These are phyloP conservation scores for Darksidea phi DNA, from an alignment of 495 filamentous ascomycete species.

Conservation along the genomic window DNA sequence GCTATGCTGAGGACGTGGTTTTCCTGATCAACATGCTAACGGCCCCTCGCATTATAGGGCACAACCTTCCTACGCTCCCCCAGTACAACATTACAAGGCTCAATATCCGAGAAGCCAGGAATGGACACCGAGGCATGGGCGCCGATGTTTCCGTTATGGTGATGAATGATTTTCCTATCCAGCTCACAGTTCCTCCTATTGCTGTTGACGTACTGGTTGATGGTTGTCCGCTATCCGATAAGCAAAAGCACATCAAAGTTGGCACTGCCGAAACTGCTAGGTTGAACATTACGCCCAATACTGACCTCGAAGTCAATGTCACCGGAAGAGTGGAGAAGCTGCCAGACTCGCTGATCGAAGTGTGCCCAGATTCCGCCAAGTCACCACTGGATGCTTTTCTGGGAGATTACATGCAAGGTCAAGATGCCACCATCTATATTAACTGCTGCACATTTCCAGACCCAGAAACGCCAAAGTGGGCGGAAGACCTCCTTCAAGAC, in stretches of 20 bases:
- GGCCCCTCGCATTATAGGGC: constrained; percentile 42
- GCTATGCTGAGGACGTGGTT: background rate
- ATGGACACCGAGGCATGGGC: constrained; percentile 57
- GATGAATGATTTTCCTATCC: constrained; percentile 70
- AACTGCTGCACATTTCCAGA: constrained; percentile 69
- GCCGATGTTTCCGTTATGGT: constrained; percentile 71
- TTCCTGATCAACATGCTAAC: constrained; percentile 40
- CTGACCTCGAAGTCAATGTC: constrained; percentile 65
- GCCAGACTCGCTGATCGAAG: constrained; percentile 64
- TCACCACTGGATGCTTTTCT: constrained; percentile 88
- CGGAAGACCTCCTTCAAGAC: constrained; percentile 73
- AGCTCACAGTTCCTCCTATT: constrained; percentile 71
- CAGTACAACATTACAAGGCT: constrained; percentile 72
- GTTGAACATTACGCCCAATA: constrained; percentile 62
- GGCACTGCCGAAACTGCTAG: constrained; percentile 69
- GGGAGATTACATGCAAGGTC: constrained; percentile 74
- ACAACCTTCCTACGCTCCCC: constrained; percentile 73
- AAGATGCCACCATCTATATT: constrained; percentile 74
- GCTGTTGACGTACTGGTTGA: constrained; percentile 81
- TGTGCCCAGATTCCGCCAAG: constrained; percentile 69
- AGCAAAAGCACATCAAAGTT: constrained; percentile 65
- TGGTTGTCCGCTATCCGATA: constrained; percentile 63
- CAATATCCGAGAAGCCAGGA: constrained; percentile 67
- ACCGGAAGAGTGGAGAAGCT: constrained; percentile 66
- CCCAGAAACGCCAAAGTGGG: constrained; percentile 70